These are phyloP conservation scores for Argentina anserina DNA, from an alignment of 306 rosid genomes.

Conservation along the genomic window DNA sequence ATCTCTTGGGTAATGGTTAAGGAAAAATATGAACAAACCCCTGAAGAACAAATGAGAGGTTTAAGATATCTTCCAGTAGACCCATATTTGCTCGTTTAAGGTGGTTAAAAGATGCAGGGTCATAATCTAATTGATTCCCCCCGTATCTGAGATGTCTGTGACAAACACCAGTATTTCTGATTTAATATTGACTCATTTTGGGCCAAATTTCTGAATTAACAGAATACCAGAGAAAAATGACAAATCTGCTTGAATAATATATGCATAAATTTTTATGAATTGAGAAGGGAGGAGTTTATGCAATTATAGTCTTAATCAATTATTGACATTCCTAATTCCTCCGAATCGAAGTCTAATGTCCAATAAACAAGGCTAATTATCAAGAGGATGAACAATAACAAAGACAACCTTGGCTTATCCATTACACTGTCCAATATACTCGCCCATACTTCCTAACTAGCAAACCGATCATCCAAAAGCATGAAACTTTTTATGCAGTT, in stretches of 20 bases:
- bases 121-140: neutral
- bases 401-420: neutral
- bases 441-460: neutral
- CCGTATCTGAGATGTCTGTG: neutral
- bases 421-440: neutral
- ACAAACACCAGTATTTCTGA: neutral
- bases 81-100: neutral
- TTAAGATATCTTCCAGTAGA: neutral
- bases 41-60: neutral
- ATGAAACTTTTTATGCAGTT: neutral
- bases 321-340: neutral
- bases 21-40: neutral
- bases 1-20: neutral
- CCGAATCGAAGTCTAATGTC: neutral
- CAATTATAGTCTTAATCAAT: neutral
- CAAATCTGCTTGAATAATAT: neutral
- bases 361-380: neutral
- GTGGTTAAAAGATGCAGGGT: neutral
- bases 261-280: neutral
- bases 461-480: neutral
- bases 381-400: neutral
- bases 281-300: neutral
- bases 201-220: neutral
- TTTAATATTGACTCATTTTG: slow-evolving; percentile 1
- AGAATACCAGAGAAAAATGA: neutral